Conservation (phyloP, 371 early-diverging fungal genomes). For the Rhizomucor pusillus region DNA sequence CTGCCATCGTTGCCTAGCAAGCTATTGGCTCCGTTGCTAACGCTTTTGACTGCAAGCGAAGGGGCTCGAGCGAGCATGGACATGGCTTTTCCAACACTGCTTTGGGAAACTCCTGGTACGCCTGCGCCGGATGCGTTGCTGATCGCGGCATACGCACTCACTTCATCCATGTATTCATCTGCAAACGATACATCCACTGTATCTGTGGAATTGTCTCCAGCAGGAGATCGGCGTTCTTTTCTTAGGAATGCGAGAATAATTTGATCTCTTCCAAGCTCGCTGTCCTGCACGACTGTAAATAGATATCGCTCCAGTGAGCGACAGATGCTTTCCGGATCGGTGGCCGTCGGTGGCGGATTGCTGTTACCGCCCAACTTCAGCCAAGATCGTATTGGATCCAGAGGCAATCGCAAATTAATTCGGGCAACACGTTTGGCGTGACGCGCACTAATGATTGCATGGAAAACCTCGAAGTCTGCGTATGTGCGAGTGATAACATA, state of each 20-base stretch:
- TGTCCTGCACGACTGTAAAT: constrained; percentile 32
- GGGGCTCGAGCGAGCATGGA: constrained; percentile 19
- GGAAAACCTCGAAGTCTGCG: constrained; percentile 43
- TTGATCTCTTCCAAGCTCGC: constrained; percentile 37
- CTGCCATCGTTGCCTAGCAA: background rate
- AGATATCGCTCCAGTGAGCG: constrained; percentile 32
- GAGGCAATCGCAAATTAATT: constrained; percentile 30
- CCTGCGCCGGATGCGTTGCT: constrained; percentile 1
- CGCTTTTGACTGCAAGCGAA: constrained; percentile 16
- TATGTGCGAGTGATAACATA: constrained; percentile 49
- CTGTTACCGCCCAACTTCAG: constrained; percentile 18
- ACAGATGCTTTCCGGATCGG: constrained; percentile 19
- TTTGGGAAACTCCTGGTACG: constrained; percentile 6
- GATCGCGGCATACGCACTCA: constrained; percentile 17
- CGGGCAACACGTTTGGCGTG: constrained; percentile 27
- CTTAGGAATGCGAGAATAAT: constrained; percentile 36
- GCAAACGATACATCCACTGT: constrained; percentile 25
- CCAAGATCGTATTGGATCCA: constrained; percentile 37
- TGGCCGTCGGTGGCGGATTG: constrained; percentile 5
- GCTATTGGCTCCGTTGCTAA: too few relatives aligned
- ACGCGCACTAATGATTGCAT: constrained; percentile 30
- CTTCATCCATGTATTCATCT: constrained; percentile 35
- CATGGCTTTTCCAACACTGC: constrained; percentile 18
- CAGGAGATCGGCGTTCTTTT: constrained; percentile 40
- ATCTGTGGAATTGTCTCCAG: constrained; percentile 11